Base-by-base conservation (phyloP, 495 filamentous ascomycete genomes). In the Trichocladium uniseriatum region DNA sequence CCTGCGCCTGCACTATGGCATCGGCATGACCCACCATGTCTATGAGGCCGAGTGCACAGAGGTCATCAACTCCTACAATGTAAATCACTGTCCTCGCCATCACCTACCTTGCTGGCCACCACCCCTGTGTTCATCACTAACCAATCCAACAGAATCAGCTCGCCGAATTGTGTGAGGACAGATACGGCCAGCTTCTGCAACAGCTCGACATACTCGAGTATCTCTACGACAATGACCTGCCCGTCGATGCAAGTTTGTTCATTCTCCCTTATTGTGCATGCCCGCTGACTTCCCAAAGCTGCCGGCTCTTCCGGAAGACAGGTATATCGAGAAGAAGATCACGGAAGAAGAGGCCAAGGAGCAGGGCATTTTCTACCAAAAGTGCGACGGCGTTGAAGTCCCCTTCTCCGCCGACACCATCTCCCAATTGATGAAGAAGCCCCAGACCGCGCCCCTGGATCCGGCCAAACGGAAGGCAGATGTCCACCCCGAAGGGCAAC, bases 401-500 rank as follows among this genome's bases (percentile, higher is more conserved):
- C 69, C 71, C 2, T 65, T 65, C 43, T 51, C 65, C 15, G 57
- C 62, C 16, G 45, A 42, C 16, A 43, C 38, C 18, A 19, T 58
- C 9, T 51, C 46, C 32, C 53, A 65, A 16, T 20, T 65, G 45
- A 52, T 67, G 60, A 53, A 37, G 42, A 56, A 59, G 58, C 41
- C 38, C 9, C 35, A 54, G 16, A 52, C 52, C 5, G 15, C 55
- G n/a, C 48, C 52, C 15, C 41, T 64, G 57, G 65, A 59, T 44
- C 13, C 47, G 34, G 14, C 35, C 38, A 72, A 73, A 54, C 58
- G 68, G 1, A 71, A 68, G 45, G 65, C 68, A 11, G 65, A 67
- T 0, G 68, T 55, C n/a, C 63, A 69, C 43, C 58, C 59, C 2
- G 70, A 71, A 18, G 66, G 62, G 24, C 63, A 72, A 38, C 60